These are phyloP conservation scores for Meyerozyma athensensis DNA, from an alignment of 1,139 yeast genomes.

Conservation along the genomic window DNA sequence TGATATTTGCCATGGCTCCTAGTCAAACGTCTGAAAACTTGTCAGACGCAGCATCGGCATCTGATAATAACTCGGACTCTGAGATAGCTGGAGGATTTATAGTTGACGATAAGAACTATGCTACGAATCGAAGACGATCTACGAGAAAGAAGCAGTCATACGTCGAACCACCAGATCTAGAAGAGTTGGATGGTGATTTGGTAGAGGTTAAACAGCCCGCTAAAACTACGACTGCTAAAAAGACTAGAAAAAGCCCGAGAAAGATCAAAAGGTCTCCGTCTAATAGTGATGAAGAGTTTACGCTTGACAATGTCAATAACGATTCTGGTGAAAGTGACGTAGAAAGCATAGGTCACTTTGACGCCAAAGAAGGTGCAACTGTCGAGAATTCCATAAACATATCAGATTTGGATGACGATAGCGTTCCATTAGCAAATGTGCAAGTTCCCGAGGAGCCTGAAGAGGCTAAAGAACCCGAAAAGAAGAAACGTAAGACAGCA, in stretches of 20 bases:
- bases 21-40: background rate
- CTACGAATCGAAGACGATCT: conserved; percentile 12
- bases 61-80: background rate
- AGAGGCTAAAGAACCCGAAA: conserved; percentile 11
- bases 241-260: conserved; percentile 5
- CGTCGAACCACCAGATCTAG: conserved; percentile 7
- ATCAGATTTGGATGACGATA: conserved; percentile 21
- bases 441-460: conserved; percentile 8
- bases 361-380: conserved; percentile 18
- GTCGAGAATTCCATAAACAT: conserved; percentile 21
- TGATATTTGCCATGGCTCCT: background rate
- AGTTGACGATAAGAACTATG: conserved; percentile 22
- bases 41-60: background rate
- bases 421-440: conserved; percentile 21
- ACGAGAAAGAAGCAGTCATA: conserved; percentile 9
- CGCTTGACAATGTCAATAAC: conserved; percentile 24
- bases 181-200: conserved; percentile 10
- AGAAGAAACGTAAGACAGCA: conserved; percentile 15
- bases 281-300: conserved; percentile 23
- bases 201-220: background rate
- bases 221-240: conserved; percentile 1
- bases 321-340: conserved; percentile 16
- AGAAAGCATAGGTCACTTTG: conserved; percentile 12
- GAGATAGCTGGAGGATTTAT: conserved; percentile 39
- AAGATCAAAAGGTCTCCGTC: background rate